A percentile compares a stretch with the other conserved stretches of the same genome.
These are phyloP conservation scores for Wickerhamiella infanticola DNA, from an alignment of 1,139 yeast genomes.

Conservation along the genomic window DNA sequence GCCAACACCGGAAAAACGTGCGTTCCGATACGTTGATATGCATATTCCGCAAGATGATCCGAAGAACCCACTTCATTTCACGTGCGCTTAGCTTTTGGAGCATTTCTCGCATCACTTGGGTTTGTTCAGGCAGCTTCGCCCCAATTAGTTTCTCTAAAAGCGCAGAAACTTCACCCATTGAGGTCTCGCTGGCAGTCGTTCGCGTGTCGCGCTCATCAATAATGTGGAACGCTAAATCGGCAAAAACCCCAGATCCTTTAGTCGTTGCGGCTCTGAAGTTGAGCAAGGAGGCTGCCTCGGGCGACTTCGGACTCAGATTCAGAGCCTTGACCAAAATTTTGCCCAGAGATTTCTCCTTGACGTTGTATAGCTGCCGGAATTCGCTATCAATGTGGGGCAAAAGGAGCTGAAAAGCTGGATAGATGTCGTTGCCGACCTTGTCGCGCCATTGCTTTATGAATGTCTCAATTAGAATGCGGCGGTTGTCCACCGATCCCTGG, in stretches of 20 bases:
- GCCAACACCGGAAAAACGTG: slow-evolving; percentile 52
- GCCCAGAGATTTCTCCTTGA: slow-evolving; percentile 30
- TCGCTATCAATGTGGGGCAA: slow-evolving; percentile 20
- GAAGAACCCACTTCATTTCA: slow-evolving; percentile 57
- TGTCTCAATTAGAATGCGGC: slow-evolving; percentile 23
- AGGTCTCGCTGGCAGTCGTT: slow-evolving; percentile 17
- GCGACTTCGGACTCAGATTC: slow-evolving; percentile 36
- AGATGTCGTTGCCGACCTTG: slow-evolving; percentile 55
- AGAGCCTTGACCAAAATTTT: slow-evolving; percentile 32
- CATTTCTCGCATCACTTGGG: slow-evolving; percentile 32
- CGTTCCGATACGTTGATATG: slow-evolving; percentile 43
- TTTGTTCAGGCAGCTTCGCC: slow-evolving; percentile 18
- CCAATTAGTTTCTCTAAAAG: slow-evolving; percentile 37
- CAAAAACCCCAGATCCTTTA: slow-evolving; percentile 26
- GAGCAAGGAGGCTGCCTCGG: slow-evolving; percentile 22
- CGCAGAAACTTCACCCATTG: slow-evolving; percentile 44
- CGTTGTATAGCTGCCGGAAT: slow-evolving; percentile 22
- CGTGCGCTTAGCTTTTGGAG: slow-evolving; percentile 41
- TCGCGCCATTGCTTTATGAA: slow-evolving; percentile 49
- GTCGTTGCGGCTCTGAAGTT: slow-evolving; percentile 4
- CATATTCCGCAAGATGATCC: slow-evolving; percentile 42
- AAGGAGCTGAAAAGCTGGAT: slow-evolving; percentile 45
- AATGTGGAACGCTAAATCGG: slow-evolving; percentile 27
- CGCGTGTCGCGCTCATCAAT: slow-evolving; percentile 25
- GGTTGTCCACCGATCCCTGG: slow-evolving; percentile 17